phyloP scores from a whole-genome alignment of 2,329 filamentous ascomycete genomes.

The Penicillium palitans region DNA sequence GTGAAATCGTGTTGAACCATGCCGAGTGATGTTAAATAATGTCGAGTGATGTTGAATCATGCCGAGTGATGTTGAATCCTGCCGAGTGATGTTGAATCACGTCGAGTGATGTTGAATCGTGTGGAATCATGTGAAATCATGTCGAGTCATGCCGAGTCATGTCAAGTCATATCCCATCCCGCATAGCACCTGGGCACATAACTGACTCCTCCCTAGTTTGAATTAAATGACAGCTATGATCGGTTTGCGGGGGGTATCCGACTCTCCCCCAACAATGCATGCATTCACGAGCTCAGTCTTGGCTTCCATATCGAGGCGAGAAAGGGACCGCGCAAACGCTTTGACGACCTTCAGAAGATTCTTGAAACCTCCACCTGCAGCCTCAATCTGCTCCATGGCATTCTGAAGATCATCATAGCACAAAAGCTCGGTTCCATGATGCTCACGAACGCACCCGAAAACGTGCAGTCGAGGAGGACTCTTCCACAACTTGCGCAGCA shows the following conservation, averaged over 20 bases:
- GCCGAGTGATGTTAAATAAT: background rate
- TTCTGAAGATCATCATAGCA: conserved; percentile 1
- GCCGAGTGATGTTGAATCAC: background rate
- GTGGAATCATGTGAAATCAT: too few species aligned
- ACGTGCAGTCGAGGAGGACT: background rate
- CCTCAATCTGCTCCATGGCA: background rate
- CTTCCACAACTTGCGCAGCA: background rate
- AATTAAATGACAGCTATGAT: background rate
- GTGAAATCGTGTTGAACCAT: background rate
- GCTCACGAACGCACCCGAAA: background rate
- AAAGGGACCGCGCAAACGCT: background rate
- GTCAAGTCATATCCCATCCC: background rate
- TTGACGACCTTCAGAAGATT: conserved; percentile 1
- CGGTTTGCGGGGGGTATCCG: background rate
- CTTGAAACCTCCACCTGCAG: background rate
- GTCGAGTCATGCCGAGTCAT: too few species aligned
- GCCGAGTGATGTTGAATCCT: too few species aligned
- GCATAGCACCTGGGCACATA: background rate
- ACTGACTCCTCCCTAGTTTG: background rate
- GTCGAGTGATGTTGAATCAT: too few species aligned
- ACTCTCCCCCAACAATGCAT: background rate
- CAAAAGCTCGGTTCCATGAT: background rate
- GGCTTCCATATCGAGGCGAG: background rate
- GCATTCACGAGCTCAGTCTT: conserved; percentile 1
- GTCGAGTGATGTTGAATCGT: too few species aligned